Evolutionary conservation across 768 basidiomycete genomes (phyloP).

Genomic region (Mycena rebaudengoi): DNA sequence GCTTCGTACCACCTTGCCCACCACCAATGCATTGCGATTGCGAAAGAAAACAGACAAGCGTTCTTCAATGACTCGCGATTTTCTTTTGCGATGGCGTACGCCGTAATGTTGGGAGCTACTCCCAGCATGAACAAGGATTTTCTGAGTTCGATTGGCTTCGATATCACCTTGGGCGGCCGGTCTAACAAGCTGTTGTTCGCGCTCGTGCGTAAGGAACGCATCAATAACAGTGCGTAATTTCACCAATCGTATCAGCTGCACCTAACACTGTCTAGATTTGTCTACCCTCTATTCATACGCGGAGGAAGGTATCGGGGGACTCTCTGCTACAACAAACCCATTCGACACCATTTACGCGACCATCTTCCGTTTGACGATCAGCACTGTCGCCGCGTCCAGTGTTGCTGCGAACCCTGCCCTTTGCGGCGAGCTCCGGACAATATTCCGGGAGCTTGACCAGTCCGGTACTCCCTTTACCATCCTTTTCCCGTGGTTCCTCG

Average conservation of each 20-base stretch:
- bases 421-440: not conserved
- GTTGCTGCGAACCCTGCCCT: not conserved
- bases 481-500: slow-evolving; percentile 7
- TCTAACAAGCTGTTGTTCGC: not conserved
- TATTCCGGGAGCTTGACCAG: slow-evolving; percentile 2
- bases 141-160: not conserved
- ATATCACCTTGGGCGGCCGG: slow-evolving; percentile 4
- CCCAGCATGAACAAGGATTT: slow-evolving; percentile 9
- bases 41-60: no score
- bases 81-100: not conserved
- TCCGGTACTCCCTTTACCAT: not conserved
- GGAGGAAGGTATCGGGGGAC: no score
- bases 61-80: slow-evolving; percentile 11
- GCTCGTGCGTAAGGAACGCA: not conserved
- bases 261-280: no score
- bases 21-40: not conserved
- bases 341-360: no score
- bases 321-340: no score
- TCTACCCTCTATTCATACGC: no score
- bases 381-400: no score
- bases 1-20: not conserved
- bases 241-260: no score
- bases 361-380: no score
- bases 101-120: not conserved
- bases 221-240: not conserved